A percentile compares a stretch with the other conserved stretches of the same genome.
Conservation (phyloP, 495 filamentous ascomycete species). For the Aspergillus leporis region DNA sequence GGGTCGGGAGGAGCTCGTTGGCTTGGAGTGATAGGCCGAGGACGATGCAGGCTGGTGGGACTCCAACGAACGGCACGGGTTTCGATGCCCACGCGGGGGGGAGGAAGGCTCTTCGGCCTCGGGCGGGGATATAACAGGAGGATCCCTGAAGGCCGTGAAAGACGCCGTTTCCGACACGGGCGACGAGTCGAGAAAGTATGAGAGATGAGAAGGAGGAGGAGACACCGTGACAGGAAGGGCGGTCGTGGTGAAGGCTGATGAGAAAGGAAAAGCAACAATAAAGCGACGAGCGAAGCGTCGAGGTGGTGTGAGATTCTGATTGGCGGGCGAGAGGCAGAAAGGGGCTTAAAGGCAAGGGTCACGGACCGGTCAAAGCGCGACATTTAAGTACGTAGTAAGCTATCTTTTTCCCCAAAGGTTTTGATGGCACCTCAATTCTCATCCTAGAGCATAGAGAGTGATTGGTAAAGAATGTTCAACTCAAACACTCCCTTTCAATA, state of each 20-base stretch:
- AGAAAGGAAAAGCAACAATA: slow-evolving; percentile 14
- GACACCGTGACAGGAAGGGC: slow-evolving; percentile 8
- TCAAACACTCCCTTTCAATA: background rate
- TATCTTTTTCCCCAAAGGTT: no score
- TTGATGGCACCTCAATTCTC: background rate
- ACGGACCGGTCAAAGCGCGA: slow-evolving; percentile 23
- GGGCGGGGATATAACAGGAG: slow-evolving; percentile 32
- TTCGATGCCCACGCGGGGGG: slow-evolving; percentile 23
- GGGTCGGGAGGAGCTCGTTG: slow-evolving; percentile 17
- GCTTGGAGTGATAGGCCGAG: slow-evolving; percentile 16
- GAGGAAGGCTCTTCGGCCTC: slow-evolving; percentile 30
- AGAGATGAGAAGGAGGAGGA: slow-evolving; percentile 14
- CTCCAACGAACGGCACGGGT: slow-evolving; percentile 29
- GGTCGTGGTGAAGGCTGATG: slow-evolving; percentile 4
- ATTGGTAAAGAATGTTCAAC: background rate
- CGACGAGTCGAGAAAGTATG: slow-evolving; percentile 18
- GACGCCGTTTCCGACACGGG: slow-evolving; percentile 38
- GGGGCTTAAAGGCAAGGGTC: slow-evolving; percentile 27
- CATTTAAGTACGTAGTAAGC: slow-evolving; percentile 12
- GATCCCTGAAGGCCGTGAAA: slow-evolving; percentile 23
- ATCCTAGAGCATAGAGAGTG: background rate
- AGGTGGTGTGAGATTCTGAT: slow-evolving; percentile 12
- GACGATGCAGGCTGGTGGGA: slow-evolving; percentile 18
- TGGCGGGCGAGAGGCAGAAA: slow-evolving; percentile 25
- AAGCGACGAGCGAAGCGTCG: background rate